phyloP scores from a whole-genome alignment of 306 rosid species.

The Morella rubra region DNA sequence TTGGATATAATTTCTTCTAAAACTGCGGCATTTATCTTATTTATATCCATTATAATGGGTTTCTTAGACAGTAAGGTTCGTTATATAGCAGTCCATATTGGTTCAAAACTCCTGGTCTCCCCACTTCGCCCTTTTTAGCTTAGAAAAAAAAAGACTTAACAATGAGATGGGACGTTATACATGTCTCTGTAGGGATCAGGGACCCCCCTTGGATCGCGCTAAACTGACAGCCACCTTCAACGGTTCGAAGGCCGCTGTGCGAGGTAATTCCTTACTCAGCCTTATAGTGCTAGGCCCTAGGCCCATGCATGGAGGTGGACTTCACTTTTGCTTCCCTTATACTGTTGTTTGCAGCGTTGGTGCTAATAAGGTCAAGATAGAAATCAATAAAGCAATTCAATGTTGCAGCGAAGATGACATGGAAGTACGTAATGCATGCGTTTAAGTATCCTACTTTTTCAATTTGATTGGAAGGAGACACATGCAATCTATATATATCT shows the following conservation, averaged over 20 bases:
- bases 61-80: no score
- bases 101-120: no score
- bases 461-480: no score
- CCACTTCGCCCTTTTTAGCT: no score
- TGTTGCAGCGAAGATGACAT: constrained; percentile 18
- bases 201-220: neutral
- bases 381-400: constrained; percentile 11
- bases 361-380: constrained; percentile 26
- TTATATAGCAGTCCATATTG: no score
- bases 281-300: neutral
- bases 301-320: no score
- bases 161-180: neutral
- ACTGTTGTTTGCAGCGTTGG: constrained; percentile 34
- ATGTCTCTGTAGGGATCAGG: constrained; percentile 14
- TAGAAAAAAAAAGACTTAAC: no score
- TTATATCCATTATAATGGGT: no score
- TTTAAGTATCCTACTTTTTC: neutral
- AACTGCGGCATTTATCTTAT: no score
- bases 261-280: constrained; percentile 19
- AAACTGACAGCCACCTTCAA: constrained; percentile 12
- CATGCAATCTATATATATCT: no score
- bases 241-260: constrained; percentile 30
- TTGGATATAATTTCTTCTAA: no score
- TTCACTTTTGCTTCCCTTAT: no score
- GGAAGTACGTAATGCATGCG: constrained; percentile 19